Percentiles rank a stretch among this genome's conserved stretches.
Evolutionary conservation across 257 asterid species (phyloP).

Genomic region (Coffea eugenioides): DNA sequence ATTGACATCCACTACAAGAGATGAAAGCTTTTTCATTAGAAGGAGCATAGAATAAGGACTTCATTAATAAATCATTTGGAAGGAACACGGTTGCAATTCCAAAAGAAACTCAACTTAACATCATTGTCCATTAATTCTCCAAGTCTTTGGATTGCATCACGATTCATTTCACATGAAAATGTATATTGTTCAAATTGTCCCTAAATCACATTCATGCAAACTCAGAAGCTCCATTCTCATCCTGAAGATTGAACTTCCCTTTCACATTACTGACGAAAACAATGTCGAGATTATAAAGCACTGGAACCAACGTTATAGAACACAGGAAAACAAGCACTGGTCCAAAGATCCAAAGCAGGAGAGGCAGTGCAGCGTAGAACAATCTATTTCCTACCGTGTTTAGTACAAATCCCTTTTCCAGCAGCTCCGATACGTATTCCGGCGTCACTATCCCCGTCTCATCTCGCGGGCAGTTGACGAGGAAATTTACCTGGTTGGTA

Average conservation of each 20-base stretch:
- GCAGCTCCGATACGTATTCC: slow-evolving; percentile 64
- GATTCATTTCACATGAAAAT: neutral
- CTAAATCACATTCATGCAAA: slow-evolving; percentile 18
- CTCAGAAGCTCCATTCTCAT: slow-evolving; percentile 17
- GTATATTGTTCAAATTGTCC: neutral
- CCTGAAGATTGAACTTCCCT: slow-evolving; percentile 21
- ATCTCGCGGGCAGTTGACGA: slow-evolving; percentile 69
- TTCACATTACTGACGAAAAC: slow-evolving; percentile 35
- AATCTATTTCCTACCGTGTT: slow-evolving; percentile 75
- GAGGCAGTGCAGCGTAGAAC: slow-evolving; percentile 78
- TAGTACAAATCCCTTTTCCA: slow-evolving; percentile 60
- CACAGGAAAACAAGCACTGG: slow-evolving; percentile 77
- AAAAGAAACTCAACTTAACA: neutral
- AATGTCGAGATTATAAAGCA: slow-evolving; percentile 75
- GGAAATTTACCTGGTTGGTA: slow-evolving; percentile 83
- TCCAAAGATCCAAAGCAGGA: slow-evolving; percentile 85
- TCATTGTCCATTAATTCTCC: neutral
- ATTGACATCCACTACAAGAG: neutral
- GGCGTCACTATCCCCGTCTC: slow-evolving; percentile 42
- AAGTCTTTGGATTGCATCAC: neutral
- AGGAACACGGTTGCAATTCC: neutral
- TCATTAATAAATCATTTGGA: no score
- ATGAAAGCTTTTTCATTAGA: no score
- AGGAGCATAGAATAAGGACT: neutral
- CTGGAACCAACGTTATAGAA: slow-evolving; percentile 60